Percentiles rank a stretch among this genome's conserved stretches.
phyloP scores from a whole-genome alignment of 257 asterid species.

The Petunia secreta region DNA sequence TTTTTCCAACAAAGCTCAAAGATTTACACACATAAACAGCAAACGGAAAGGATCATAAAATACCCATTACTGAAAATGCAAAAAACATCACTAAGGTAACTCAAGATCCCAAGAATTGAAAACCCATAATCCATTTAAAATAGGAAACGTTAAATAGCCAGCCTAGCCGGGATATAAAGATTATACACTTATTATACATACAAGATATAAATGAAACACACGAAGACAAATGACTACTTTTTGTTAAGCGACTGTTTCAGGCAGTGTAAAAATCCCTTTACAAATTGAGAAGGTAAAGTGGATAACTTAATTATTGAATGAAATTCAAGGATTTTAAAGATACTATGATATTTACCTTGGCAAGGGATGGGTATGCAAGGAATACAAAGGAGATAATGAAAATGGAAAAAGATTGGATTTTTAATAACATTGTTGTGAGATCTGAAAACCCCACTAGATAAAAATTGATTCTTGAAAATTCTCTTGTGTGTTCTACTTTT shows the following conservation, averaged over 20 bases:
- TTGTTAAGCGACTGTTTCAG: too few relatives aligned
- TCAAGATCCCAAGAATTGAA: too few relatives aligned
- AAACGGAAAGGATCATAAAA: background rate
- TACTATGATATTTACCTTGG: slow-evolving; percentile 45
- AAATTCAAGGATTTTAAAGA: background rate
- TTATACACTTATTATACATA: too few relatives aligned
- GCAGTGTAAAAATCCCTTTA: background rate
- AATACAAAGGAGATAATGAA: slow-evolving; percentile 36
- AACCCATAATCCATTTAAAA: too few relatives aligned
- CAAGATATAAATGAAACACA: too few relatives aligned
- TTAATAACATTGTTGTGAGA: slow-evolving; percentile 51
- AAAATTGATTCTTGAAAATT: slow-evolving; percentile 3
- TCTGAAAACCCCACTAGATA: too few relatives aligned
- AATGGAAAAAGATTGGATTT: slow-evolving; percentile 40
- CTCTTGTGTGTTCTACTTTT: background rate
- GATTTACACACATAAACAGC: background rate
- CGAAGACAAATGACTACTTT: too few relatives aligned
- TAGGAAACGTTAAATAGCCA: too few relatives aligned
- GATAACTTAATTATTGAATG: background rate
- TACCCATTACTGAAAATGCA: too few relatives aligned
- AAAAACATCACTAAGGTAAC: too few relatives aligned
- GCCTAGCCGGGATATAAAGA: too few relatives aligned
- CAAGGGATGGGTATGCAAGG: slow-evolving; percentile 47
- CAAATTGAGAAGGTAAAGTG: background rate
- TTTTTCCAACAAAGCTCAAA: background rate